These are phyloP conservation scores for Aspergillus bombycis DNA, from an alignment of 2,329 filamentous ascomycete species.

Conservation along the genomic window DNA sequence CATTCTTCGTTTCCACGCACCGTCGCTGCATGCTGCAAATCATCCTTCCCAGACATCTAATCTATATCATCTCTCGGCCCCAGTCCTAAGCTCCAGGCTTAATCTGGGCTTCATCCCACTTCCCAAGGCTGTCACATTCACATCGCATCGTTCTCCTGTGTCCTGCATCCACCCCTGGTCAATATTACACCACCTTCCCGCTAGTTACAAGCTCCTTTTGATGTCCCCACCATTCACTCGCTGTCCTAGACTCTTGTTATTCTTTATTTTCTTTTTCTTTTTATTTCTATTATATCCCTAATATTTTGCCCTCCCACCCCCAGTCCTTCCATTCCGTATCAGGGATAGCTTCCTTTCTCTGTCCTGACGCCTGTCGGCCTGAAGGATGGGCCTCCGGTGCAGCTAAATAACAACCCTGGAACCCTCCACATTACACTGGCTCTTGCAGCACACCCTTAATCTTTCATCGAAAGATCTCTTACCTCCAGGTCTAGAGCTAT, in stretches of 20 bases:
- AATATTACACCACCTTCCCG: slow-evolving; percentile 43
- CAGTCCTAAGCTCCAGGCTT: slow-evolving; percentile 10
- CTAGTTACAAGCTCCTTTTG: slow-evolving; percentile 40
- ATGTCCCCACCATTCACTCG: slow-evolving; percentile 31
- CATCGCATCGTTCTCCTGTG: slow-evolving; percentile 29
- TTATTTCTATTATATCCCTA: slow-evolving; percentile 14
- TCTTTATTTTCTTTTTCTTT: slow-evolving; percentile 16
- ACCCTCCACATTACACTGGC: slow-evolving; percentile 35
- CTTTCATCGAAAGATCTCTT: slow-evolving; percentile 20
- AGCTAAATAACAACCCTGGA: slow-evolving; percentile 47
- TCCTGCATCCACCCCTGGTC: slow-evolving; percentile 41
- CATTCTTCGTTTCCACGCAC: slow-evolving; percentile 16
- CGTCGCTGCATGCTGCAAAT: slow-evolving; percentile 27
- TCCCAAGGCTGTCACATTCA: slow-evolving; percentile 25
- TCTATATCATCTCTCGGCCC: slow-evolving; percentile 13
- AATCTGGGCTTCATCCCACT: slow-evolving; percentile 18
- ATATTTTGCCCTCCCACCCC: slow-evolving; percentile 10
- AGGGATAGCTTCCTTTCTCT: slow-evolving; percentile 17
- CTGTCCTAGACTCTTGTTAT: slow-evolving; percentile 18
- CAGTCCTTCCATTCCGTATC: slow-evolving; percentile 18
- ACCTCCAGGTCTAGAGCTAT: slow-evolving; percentile 30
- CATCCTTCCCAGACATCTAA: slow-evolving; percentile 23
- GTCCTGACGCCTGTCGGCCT: slow-evolving; percentile 23
- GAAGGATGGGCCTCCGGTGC: slow-evolving; percentile 33
- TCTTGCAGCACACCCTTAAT: slow-evolving; percentile 29